Conservation (phyloP, 306 rosid species). For the Styphnolobium japonicum region DNA sequence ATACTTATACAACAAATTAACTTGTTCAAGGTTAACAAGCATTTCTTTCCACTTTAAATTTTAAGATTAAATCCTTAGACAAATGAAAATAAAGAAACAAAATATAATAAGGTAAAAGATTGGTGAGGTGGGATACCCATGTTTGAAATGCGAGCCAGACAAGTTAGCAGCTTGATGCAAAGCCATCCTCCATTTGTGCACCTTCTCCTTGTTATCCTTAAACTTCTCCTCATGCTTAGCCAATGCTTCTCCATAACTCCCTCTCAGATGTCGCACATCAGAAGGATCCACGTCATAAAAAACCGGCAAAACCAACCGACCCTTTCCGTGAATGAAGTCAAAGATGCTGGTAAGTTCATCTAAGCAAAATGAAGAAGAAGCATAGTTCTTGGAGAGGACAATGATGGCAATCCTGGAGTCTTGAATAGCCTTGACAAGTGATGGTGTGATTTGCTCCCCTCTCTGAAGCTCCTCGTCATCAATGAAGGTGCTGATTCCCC, state of each 20-base stretch:
- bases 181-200: background rate
- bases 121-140: background rate
- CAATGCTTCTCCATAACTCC: background rate
- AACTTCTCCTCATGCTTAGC: background rate
- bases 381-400: background rate
- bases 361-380: too few species aligned
- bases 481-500: background rate
- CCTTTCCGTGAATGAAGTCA: background rate
- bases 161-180: background rate
- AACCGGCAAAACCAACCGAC: background rate
- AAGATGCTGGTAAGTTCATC: background rate
- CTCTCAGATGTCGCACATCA: background rate
- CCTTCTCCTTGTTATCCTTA: background rate
- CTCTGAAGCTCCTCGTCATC: background rate
- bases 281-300: too few species aligned
- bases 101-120: background rate
- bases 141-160: background rate
- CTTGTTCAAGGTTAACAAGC: too few species aligned
- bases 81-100: background rate
- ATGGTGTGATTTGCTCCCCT: background rate
- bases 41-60: too few species aligned
- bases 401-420: background rate
- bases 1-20: too few species aligned
- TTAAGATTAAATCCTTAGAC: too few species aligned
- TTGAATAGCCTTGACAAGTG: background rate